These are phyloP conservation scores for Botrytis aclada DNA, from an alignment of 2,329 filamentous ascomycete genomes.

Conservation along the genomic window DNA sequence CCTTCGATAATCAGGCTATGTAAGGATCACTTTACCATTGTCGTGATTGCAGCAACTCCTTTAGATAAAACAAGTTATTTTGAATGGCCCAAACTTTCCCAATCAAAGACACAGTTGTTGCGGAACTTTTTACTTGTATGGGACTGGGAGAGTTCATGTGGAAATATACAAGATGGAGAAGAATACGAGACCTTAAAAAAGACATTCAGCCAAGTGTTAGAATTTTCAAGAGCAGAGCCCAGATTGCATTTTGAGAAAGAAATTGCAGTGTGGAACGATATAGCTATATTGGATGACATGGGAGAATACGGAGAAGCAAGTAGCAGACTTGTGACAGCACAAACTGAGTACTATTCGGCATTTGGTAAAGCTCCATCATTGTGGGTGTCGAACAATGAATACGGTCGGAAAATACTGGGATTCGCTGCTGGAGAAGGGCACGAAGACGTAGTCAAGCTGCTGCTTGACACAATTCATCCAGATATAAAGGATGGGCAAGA, in stretches of 20 bases:
- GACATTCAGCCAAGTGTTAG: accelerated
- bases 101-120: accelerated
- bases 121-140: background rate
- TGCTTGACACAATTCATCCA: accelerated
- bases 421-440: background rate
- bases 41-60: background rate
- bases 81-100: accelerated
- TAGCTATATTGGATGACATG: background rate
- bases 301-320: accelerated
- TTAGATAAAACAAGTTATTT: too few relatives aligned
- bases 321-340: background rate
- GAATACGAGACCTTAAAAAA: accelerated
- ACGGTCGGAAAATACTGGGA: background rate
- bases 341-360: too few relatives aligned
- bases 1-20: background rate
- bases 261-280: background rate
- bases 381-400: accelerated
- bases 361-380: accelerated
- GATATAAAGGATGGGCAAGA: accelerated
- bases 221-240: accelerated
- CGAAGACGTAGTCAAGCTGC: too few relatives aligned
- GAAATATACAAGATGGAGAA: accelerated
- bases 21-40: background rate
- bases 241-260: accelerated
- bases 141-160: background rate